Evolutionary conservation across 2,329 filamentous ascomycete species (phyloP), one percentile per base, ranked within the genome.

Genomic region (Canariomyces notabilis): DNA sequence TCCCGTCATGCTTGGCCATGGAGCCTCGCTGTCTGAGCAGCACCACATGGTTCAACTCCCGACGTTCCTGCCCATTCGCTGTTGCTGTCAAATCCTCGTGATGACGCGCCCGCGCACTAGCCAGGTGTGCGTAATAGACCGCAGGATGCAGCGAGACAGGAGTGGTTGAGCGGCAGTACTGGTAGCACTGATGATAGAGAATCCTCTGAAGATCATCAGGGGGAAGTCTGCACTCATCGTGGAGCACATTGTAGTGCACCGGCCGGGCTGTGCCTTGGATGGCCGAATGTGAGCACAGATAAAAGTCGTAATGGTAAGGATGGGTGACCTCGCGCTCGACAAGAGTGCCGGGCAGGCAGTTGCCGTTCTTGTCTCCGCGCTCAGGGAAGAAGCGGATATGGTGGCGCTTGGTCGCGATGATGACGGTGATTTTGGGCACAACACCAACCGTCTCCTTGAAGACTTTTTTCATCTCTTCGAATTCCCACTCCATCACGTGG

Each of bases 261-360:
- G 93, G 93, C 2, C 93, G 82, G 15, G 93, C 85, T 1, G 93
- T 98, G 19, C 93, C 93, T 67, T 98, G 93, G 54, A 98, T 89
- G 1, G 93, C 93, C 1, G 71, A 67, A 44, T 82, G 78, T 0
- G 76, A 79, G 53, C 69, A 75, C 4, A 81, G 65, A 43, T 79
- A 91, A 60, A 95, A 95, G 62, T 97, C 93, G 63, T 85, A 94
- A 63, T 95, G 87, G 60, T 85, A 87, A 0, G 93, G 89, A 59
- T 91, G 87, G 0, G 89, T 96, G n/a, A 94, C 83, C 48, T 95
- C 91, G 26, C 75, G 76, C 66, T 97, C 91, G 5, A 98, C 83
- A 1, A 98, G 63, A 0, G 87, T 95, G 3, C 93, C 94, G 0
- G 91, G 91, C 0, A 91, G 65, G 1, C 89, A 78, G 60, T 97